Evolutionary conservation across 2,329 filamentous ascomycete genomes (phyloP).

Genomic region (Colletotrichum cereale): DNA sequence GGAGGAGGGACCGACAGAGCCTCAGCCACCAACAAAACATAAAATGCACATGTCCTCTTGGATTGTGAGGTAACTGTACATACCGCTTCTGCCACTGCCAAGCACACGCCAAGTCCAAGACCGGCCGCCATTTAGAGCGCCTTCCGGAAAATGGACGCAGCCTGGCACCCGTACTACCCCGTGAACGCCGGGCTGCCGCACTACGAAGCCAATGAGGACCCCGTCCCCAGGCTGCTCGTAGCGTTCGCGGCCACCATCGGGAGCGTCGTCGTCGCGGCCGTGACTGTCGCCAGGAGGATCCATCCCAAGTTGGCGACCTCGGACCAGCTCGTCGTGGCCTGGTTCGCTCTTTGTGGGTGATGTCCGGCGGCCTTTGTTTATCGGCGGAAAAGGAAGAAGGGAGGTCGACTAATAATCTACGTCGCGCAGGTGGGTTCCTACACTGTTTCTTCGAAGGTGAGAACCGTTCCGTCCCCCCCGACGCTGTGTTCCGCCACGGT

Average conservation of each 20-base stretch:
- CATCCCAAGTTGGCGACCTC: conserved; percentile 50
- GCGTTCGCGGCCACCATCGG: conserved; percentile 54
- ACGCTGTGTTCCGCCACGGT: not conserved
- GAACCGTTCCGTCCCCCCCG: not conserved
- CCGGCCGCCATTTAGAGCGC: not conserved
- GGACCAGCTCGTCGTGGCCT: conserved; percentile 60
- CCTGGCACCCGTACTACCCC: conserved; percentile 65
- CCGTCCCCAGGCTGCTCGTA: conserved; percentile 54
- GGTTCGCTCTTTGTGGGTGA: conserved; percentile 68
- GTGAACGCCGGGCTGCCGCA: conserved; percentile 55
- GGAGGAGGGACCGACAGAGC: not conserved
- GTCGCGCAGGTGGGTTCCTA: conserved; percentile 70
- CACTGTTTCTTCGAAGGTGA: conserved; percentile 86
- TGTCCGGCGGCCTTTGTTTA: not conserved
- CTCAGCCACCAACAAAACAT: not conserved
- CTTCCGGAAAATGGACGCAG: not conserved
- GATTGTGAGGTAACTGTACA: no score
- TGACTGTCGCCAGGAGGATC: conserved; percentile 47
- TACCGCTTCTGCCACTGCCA: not conserved
- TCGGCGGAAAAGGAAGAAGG: not conserved
- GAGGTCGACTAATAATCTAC: conserved; percentile 32
- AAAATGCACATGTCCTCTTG: not conserved
- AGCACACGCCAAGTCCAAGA: not conserved
- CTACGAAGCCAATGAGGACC: conserved; percentile 60
- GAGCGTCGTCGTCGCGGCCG: conserved; percentile 50